Evolutionary conservation across 2,329 filamentous ascomycete species (phyloP).

Genomic region (Cryphonectria carpinicola): DNA sequence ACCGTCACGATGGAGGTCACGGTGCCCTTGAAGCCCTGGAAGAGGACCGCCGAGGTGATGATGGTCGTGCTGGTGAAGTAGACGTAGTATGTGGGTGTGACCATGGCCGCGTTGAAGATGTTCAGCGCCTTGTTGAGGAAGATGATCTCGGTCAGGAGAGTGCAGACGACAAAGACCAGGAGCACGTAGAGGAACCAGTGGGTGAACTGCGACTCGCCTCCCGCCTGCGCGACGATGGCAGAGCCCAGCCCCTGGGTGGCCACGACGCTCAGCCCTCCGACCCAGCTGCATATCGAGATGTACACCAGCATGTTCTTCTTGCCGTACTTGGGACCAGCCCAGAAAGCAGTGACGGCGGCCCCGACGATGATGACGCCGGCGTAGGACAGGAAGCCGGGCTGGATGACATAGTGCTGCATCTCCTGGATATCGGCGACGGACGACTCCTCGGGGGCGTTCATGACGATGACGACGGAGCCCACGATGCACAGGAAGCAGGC

Average conservation of each 20-base stretch:
- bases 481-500: slow-evolving; percentile 95
- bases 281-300: slow-evolving; percentile 91
- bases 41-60: slow-evolving; percentile 88
- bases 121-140: slow-evolving; percentile 99
- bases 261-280: slow-evolving; percentile 92
- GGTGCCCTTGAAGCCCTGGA: slow-evolving; percentile 91
- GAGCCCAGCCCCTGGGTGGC: slow-evolving; percentile 91
- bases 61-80: slow-evolving; percentile 97
- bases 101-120: slow-evolving; percentile 92
- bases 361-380: slow-evolving; percentile 81
- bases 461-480: slow-evolving; percentile 88
- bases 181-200: slow-evolving; percentile 96
- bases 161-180: slow-evolving; percentile 86
- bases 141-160: slow-evolving; percentile 89
- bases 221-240: slow-evolving; percentile 84
- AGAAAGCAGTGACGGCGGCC: slow-evolving; percentile 73
- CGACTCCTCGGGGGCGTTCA: slow-evolving; percentile 87
- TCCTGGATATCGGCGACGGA: slow-evolving; percentile 87
- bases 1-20: slow-evolving; percentile 81
- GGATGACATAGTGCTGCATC: slow-evolving; percentile 85
- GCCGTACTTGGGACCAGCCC: slow-evolving; percentile 83
- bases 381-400: slow-evolving; percentile 85
- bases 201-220: slow-evolving; percentile 86
- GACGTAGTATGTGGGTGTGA: slow-evolving; percentile 98
- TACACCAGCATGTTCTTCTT: slow-evolving; percentile 99